These are phyloP conservation scores for Pythium myriotylum DNA, from an alignment of 352 stramenopile genomes.

Conservation along the genomic window DNA sequence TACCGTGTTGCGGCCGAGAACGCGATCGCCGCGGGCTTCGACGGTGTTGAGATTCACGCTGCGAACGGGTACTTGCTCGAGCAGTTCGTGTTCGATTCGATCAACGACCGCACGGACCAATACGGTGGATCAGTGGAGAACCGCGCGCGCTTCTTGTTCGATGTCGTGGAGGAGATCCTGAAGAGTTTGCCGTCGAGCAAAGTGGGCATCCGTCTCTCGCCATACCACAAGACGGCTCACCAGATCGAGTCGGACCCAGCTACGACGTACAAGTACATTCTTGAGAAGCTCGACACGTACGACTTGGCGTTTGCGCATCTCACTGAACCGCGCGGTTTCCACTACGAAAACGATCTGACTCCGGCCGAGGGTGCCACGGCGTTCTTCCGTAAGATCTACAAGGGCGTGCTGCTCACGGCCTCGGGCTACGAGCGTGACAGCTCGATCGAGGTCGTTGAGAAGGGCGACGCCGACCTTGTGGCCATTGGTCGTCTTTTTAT, in stretches of 20 bases:
- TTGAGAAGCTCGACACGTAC: constrained; percentile 56
- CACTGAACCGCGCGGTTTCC: constrained; percentile 58
- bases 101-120: constrained; percentile 72
- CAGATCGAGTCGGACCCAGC: constrained; percentile 13
- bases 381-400: constrained; percentile 60
- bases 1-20: constrained; percentile 53
- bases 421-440: constrained; percentile 61
- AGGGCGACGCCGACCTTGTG: constrained; percentile 58
- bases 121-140: constrained; percentile 81
- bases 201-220: constrained; percentile 27
- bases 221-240: background rate
- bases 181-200: constrained; percentile 12
- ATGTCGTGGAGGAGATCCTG: constrained; percentile 48
- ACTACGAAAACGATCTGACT: constrained; percentile 26
- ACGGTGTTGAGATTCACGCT: constrained; percentile 64
- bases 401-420: constrained; percentile 56
- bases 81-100: constrained; percentile 66
- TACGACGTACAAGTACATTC: constrained; percentile 51
- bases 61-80: constrained; percentile 91
- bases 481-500: constrained; percentile 74
- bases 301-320: constrained; percentile 61
- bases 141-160: constrained; percentile 54
- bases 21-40: constrained; percentile 40
- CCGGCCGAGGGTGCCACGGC: constrained; percentile 34
- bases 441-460: constrained; percentile 49